Percentiles rank a stretch among this genome's conserved stretches.
These are phyloP conservation scores for Agastache rugosa DNA, from an alignment of 257 asterid genomes.

Conservation along the genomic window DNA sequence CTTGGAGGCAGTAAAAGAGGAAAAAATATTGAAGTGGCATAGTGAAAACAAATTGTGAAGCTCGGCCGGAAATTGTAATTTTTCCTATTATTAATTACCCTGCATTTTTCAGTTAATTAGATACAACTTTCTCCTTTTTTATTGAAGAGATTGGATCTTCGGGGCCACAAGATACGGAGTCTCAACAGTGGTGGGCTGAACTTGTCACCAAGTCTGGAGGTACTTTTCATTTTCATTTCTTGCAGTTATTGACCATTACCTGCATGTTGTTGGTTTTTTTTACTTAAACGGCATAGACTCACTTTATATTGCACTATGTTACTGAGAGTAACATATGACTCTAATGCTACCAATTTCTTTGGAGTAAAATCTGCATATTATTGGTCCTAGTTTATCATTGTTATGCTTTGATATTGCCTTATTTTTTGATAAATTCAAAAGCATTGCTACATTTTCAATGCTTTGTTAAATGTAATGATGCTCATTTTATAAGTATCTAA, in stretches of 20 bases:
- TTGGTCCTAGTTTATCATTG: conserved; percentile 17
- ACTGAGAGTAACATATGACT: conserved; percentile 20
- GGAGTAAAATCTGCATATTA: conserved; percentile 3
- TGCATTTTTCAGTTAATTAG: conserved; percentile 34
- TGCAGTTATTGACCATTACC: conserved; percentile 26
- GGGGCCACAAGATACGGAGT: conserved; percentile 91
- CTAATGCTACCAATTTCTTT: conserved; percentile 12
- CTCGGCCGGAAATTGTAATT: background rate
- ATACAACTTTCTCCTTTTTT: conserved; percentile 24
- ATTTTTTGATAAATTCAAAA: background rate
- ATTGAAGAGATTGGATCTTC: conserved; percentile 93
- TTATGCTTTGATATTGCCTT: background rate
- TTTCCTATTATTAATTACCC: conserved; percentile 6
- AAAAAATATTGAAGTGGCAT: background rate
- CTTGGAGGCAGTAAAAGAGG: background rate
- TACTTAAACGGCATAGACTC: background rate
- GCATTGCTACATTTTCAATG: background rate
- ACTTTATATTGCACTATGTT: conserved; percentile 13
- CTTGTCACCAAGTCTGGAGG: conserved; percentile 90
- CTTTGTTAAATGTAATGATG: background rate
- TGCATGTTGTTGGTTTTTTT: conserved; percentile 2
- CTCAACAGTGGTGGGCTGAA: conserved; percentile 76
- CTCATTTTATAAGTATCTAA: background rate
- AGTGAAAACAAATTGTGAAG: background rate
- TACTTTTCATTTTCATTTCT: conserved; percentile 38